Evolutionary conservation across 257 asterid species (phyloP).

Genomic region (Plantago major): DNA sequence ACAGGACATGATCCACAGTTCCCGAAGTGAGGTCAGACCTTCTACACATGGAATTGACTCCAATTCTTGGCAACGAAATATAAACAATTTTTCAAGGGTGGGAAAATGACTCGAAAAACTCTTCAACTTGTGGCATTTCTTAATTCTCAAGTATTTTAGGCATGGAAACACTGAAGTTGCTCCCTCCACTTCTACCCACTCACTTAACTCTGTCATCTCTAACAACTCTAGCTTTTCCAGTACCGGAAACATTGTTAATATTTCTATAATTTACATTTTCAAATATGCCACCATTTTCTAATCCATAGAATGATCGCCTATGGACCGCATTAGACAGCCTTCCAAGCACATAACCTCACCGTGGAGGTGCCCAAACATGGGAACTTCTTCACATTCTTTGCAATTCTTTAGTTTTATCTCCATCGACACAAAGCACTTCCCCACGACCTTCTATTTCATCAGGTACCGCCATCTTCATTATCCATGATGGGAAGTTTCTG

Average conservation of each 20-base stretch:
- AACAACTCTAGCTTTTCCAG: not conserved
- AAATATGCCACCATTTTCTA: no score
- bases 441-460: not conserved
- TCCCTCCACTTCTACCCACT: conserved; percentile 21
- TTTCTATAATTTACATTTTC: not conserved
- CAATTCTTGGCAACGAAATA: no score
- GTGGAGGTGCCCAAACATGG: conserved; percentile 26
- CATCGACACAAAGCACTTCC: not conserved
- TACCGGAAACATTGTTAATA: conserved; percentile 13
- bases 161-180: no score
- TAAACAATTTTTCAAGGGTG: no score
- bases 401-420: not conserved
- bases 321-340: not conserved
- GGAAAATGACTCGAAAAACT: conserved; percentile 10
- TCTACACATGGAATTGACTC: not conserved
- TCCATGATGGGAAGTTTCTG: conserved; percentile 23
- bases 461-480: not conserved
- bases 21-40: not conserved
- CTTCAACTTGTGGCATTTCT: no score
- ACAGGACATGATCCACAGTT: not conserved
- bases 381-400: conserved; percentile 4
- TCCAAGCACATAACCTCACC: not conserved
- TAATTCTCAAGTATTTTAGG: no score
- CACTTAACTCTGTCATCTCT: conserved; percentile 17
- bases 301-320: conserved; percentile 21